A percentile compares a stretch with the other conserved stretches of the same genome.
These are phyloP conservation scores for Gossypium laxum DNA, from an alignment of 441 rosid genomes.

Conservation along the genomic window DNA sequence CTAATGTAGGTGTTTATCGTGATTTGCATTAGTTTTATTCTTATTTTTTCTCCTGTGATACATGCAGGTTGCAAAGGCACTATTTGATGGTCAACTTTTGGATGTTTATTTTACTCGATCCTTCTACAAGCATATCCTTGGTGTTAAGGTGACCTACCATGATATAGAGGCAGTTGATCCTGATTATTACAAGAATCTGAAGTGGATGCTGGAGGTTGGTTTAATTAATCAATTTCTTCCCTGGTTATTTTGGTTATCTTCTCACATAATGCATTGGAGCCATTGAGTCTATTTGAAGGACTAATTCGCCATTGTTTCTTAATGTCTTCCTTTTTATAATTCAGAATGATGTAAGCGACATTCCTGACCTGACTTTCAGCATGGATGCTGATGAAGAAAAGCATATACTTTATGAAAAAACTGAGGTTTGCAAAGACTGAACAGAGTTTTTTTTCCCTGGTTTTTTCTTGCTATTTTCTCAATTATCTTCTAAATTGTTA, in stretches of 20 bases:
- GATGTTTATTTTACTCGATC: slow-evolving; percentile 97
- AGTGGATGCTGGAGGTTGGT: slow-evolving; percentile 97
- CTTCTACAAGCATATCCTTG: slow-evolving; percentile 91
- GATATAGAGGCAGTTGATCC: slow-evolving; percentile 99
- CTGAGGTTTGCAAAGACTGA: slow-evolving; percentile 45
- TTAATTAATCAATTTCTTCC: slow-evolving; percentile 6
- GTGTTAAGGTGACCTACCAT: slow-evolving; percentile 92
- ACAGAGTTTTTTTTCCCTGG: not conserved
- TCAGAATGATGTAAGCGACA: slow-evolving; percentile 82
- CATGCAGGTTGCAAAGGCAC: slow-evolving; percentile 83
- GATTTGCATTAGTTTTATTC: not conserved
- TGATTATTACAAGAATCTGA: slow-evolving; percentile 91
- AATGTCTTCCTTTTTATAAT: slow-evolving; percentile 10
- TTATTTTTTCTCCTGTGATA: slow-evolving; percentile 17
- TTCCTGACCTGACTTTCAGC: slow-evolving; percentile 90
- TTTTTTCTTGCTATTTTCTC: not conserved
- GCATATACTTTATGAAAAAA: slow-evolving; percentile 85
- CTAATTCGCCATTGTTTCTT: not conserved
- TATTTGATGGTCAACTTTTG: slow-evolving; percentile 95
- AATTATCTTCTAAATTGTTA: slow-evolving; percentile 3
- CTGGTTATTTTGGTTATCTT: not conserved
- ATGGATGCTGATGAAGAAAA: slow-evolving; percentile 98
- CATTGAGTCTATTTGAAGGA: not conserved
- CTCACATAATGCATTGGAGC: not conserved
- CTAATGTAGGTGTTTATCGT: not conserved